phyloP scores from a whole-genome alignment of 2,329 filamentous ascomycete species.

The Epichloe bromicola region DNA sequence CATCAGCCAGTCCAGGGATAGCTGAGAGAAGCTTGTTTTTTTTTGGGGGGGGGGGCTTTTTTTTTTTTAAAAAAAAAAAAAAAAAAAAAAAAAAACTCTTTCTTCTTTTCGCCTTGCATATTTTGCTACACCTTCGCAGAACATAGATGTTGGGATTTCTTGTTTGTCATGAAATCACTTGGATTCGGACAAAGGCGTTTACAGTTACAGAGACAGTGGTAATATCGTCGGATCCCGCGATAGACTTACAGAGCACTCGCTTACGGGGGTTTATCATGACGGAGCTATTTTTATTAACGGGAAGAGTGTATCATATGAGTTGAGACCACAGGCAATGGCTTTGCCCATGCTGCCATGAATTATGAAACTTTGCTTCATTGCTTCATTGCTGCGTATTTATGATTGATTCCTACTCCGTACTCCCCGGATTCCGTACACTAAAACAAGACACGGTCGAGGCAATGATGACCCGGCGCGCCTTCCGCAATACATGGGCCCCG shows the following conservation, averaged over 20 bases:
- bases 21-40: slow-evolving; percentile 7
- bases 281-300: not conserved
- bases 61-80: too few species aligned
- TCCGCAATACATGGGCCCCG: not conserved
- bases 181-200: not conserved
- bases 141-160: not conserved
- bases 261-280: not conserved
- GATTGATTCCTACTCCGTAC: too few species aligned
- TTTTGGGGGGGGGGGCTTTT: too few species aligned
- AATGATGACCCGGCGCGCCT: not conserved
- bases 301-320: not conserved
- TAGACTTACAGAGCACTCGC: not conserved
- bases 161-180: not conserved
- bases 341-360: not conserved
- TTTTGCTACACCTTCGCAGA: not conserved
- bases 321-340: not conserved
- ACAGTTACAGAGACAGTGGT: not conserved
- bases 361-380: too few species aligned
- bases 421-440: not conserved
- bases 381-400: too few species aligned
- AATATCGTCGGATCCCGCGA: not conserved
- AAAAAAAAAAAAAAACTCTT: not conserved
- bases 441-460: not conserved
- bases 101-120: not conserved
- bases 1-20: slow-evolving; percentile 34